Base-by-base conservation (phyloP, 2,329 filamentous ascomycete genomes). In the Talaromyces atroroseus region DNA sequence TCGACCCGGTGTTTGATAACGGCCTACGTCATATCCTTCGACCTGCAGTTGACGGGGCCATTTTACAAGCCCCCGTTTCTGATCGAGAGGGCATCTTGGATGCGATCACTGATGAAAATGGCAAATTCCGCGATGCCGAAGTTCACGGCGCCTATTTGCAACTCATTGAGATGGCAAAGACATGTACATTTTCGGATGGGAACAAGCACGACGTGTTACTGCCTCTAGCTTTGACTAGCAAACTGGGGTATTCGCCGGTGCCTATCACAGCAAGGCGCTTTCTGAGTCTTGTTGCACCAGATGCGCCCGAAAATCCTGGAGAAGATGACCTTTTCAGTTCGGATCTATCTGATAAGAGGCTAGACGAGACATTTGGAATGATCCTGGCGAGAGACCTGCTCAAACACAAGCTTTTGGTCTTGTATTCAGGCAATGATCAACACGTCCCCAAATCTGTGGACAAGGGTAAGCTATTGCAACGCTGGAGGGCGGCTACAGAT, bases 311-410 rank as follows among this genome's bases (percentile, higher is more conserved):
- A 48, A 71, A 76, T 51, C 78, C 84, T 5, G 88, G 86, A 10
- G 87, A 89, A 58, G 92, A 96, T 68, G 92, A 96, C 68, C 90
- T 88, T 66, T 96, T 95, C 74, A 92, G 88, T n/a, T 85, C 84
- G 2, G 88, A 94, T 66, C 74, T 94, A n/a, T 70, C 76, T 0
- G 80, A 83, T 44, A 76, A 81, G 32, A 76, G 78, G 18, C 74
- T 91, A 6, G 66, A 71, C 23, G 68, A 68, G 14, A 86, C 86
- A n/a, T 96, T 92, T 80, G 81, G 84, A 3, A 74, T 65, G 60
- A 69, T 80, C 38, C 63, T 66, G 1, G 52, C 66, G 20, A 61
- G 66, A 14, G 74, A 73, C 0, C 51, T 77, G 18, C 48, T 78
- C 54, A 68, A 64, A 56, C 65, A 66, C 4, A 74, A 68, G 49